Evolutionary conservation across 2,329 filamentous ascomycete genomes (phyloP).

Genomic region (Diaporthe helianthi): DNA sequence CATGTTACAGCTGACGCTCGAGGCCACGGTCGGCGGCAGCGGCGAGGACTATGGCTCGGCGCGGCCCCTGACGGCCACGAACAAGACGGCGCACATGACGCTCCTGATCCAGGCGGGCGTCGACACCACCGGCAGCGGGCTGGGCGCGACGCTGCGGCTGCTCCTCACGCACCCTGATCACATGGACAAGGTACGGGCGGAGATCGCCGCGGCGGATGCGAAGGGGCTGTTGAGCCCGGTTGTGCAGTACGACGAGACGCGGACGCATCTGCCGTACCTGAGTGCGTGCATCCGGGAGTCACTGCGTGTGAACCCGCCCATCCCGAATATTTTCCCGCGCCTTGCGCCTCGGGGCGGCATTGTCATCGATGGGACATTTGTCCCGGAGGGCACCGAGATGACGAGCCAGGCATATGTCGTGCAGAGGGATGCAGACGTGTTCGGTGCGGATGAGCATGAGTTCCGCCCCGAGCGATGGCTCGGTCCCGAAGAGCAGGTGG

Average conservation of each 20-base stretch:
- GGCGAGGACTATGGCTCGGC: constrained; percentile 10
- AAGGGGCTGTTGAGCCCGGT: constrained; percentile 34
- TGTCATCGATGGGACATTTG: background rate
- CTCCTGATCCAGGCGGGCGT: constrained; percentile 58
- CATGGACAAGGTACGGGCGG: constrained; percentile 50
- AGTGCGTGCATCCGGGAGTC: constrained; percentile 50
- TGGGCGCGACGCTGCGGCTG: constrained; percentile 55
- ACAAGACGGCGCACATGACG: constrained; percentile 47
- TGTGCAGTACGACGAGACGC: constrained; percentile 40
- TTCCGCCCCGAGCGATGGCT: constrained; percentile 25
- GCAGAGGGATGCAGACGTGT: constrained; percentile 4
- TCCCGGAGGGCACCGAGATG: constrained; percentile 1
- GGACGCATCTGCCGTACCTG: constrained; percentile 46
- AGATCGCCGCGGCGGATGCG: constrained; percentile 47
- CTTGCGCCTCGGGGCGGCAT: constrained; percentile 23
- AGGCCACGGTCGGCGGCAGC: constrained; percentile 6
- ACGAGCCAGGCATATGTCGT: constrained; percentile 9
- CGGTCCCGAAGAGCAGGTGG: constrained; percentile 3
- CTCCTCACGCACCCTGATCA: constrained; percentile 54
- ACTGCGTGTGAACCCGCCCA: constrained; percentile 46
- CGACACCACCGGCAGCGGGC: constrained; percentile 60
- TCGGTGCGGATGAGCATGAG: constrained; percentile 29
- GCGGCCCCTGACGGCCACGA: constrained; percentile 39
- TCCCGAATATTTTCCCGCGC: constrained; percentile 36
- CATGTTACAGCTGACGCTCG: constrained; percentile 18